Evolutionary conservation across 306 rosid genomes (phyloP).

Genomic region (Cucumis melo): DNA sequence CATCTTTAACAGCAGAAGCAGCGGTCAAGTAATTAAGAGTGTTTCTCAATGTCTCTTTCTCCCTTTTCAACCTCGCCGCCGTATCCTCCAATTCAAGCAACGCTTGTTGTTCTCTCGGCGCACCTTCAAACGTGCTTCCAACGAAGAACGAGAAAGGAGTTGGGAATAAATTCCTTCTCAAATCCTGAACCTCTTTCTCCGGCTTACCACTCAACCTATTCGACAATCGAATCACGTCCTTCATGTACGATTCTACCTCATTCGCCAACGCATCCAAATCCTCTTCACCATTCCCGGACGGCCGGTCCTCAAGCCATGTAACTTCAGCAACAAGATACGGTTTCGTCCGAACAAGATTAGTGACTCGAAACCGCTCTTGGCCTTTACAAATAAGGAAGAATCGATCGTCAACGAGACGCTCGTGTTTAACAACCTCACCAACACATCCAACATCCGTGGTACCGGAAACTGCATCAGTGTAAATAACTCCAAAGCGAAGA

Average conservation of each 20-base stretch:
- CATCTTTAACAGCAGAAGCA: slow-evolving; percentile 94
- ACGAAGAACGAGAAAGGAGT: slow-evolving; percentile 95
- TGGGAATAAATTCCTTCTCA: slow-evolving; percentile 76
- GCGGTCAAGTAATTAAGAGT: slow-evolving; percentile 91
- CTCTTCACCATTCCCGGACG: slow-evolving; percentile 49
- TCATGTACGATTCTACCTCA: slow-evolving; percentile 83
- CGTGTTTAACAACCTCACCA: slow-evolving; percentile 93
- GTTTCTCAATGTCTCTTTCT: slow-evolving; percentile 84
- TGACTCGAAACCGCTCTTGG: slow-evolving; percentile 84
- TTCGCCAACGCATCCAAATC: slow-evolving; percentile 50
- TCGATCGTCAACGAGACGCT: slow-evolving; percentile 86
- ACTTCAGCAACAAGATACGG: slow-evolving; percentile 90
- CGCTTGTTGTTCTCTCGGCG: slow-evolving; percentile 96
- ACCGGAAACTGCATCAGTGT: slow-evolving; percentile 65
- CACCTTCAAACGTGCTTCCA: slow-evolving; percentile 95
- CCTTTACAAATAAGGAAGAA: slow-evolving; percentile 94
- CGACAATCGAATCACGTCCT: slow-evolving; percentile 83
- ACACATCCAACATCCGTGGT: slow-evolving; percentile 83
- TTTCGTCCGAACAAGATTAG: slow-evolving; percentile 55
- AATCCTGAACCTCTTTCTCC: slow-evolving; percentile 88
- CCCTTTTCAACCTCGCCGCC: slow-evolving; percentile 62
- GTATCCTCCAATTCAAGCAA: slow-evolving; percentile 91
- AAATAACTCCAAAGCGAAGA: slow-evolving; percentile 93
- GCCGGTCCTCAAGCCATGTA: slow-evolving; percentile 88
- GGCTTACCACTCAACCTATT: slow-evolving; percentile 83